These are phyloP conservation scores for Russula virescens DNA, from an alignment of 768 basidiomycete species.

Conservation along the genomic window DNA sequence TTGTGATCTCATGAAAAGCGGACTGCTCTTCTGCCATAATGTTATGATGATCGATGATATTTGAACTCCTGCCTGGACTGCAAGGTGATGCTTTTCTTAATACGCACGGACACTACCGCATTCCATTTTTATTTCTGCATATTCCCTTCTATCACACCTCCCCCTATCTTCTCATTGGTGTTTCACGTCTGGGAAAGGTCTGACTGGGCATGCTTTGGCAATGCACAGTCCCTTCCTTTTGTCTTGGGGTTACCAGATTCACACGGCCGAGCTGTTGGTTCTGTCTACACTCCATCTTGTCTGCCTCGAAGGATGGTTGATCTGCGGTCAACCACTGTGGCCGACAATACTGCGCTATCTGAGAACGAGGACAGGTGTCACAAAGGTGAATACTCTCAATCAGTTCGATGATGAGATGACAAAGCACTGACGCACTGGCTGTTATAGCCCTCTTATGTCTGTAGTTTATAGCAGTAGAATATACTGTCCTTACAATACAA, in stretches of 20 bases:
- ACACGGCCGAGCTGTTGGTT: too few species aligned
- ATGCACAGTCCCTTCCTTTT: constrained; percentile 22
- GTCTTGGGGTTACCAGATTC: constrained; percentile 14
- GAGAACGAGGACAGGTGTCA: constrained; percentile 27
- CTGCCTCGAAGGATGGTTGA: too few species aligned
- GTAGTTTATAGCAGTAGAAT: too few species aligned
- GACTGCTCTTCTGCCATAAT: too few species aligned
- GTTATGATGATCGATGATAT: too few species aligned
- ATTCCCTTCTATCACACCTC: constrained; percentile 9
- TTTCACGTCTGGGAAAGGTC: constrained; percentile 16
- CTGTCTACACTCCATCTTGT: too few species aligned
- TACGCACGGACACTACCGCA: constrained; percentile 25
- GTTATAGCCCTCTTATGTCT: too few species aligned
- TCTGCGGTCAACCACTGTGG: constrained; percentile 19
- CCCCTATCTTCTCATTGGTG: constrained; percentile 15
- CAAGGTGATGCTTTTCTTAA: constrained; percentile 23
- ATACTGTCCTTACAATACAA: too few species aligned
- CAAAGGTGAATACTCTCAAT: constrained; percentile 49
- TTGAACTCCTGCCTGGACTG: constrained; percentile 26
- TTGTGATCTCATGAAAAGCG: constrained; percentile 26
- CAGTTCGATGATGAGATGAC: constrained; percentile 48
- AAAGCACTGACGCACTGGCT: constrained; percentile 68
- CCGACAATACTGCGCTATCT: constrained; percentile 13
- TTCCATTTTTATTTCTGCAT: too few species aligned
- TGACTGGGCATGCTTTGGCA: constrained; percentile 26